Evolutionary conservation across 331 rosid genomes (phyloP).

Genomic region (Pyracantha coccinea): DNA sequence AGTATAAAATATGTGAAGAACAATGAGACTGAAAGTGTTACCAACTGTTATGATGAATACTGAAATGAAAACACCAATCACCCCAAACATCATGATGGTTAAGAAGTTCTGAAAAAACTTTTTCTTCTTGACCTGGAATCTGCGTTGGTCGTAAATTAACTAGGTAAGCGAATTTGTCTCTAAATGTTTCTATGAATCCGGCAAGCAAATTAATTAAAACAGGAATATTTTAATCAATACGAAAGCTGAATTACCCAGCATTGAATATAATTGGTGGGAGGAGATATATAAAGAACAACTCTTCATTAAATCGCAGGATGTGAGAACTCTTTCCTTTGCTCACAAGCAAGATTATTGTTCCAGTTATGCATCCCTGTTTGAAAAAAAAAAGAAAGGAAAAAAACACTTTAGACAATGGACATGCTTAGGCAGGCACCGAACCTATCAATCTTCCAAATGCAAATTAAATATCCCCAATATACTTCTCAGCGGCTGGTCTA

Average conservation of each 20-base stretch:
- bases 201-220: not conserved
- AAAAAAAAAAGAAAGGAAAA: not conserved
- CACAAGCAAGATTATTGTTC: conserved; percentile 42
- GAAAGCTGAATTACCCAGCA: conserved; percentile 67
- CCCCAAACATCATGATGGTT: conserved; percentile 85
- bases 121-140: conserved; percentile 97
- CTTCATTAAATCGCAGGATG: conserved; percentile 66
- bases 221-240: not conserved
- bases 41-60: conserved; percentile 46
- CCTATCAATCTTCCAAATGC: not conserved
- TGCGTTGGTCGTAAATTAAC: conserved; percentile 14
- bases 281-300: conserved; percentile 85
- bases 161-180: not conserved
- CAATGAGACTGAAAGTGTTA: conserved; percentile 7
- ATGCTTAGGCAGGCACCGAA: not conserved
- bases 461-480: not conserved
- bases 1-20: not conserved
- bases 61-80: conserved; percentile 76
- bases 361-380: conserved; percentile 57
- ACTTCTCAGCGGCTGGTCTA: not conserved
- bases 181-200: not conserved
- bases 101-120: conserved; percentile 81
- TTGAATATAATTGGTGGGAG: conserved; percentile 96
- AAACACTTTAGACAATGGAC: not conserved
- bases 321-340: conserved; percentile 76